Base-by-base conservation (phyloP, 805 yeast species). In the Lachancea mirantina region DNA sequence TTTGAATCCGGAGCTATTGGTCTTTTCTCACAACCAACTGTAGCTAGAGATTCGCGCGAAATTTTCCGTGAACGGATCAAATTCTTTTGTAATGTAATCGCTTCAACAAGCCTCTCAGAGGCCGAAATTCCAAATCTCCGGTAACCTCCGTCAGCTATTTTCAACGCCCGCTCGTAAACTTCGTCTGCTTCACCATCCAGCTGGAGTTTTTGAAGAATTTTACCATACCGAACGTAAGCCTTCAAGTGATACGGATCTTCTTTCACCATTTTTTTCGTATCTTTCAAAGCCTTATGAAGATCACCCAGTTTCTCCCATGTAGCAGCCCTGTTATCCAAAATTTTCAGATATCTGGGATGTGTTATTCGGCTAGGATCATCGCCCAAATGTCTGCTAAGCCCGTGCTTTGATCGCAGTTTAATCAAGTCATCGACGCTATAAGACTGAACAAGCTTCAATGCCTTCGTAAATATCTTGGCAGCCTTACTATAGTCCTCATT, bases 261-360 rank as follows among this genome's bases (percentile, higher is more conserved):
- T 13, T 37, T 30, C n/a, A 47, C 34, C 46, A 47, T 45, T 22
- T 35, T 46, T 16, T 32, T 23, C 9, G 41, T 40, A 22, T 43
- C 46, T 20, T 34, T 37, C 19, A 47, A 22, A 2, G 58, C 56
- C 15, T 41, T 47, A 4, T 38, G 37, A 8, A 46, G 15, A 16
- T 52, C 47, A 4, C 46, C 45, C 16, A 52, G 15, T 32, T 49
- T 54, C 30, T 51, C 58, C 39, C 49, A 50, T 9, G 53, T 43
- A 0, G 57, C 52, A 6, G 53, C 39, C 5, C 52, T 25, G 33
- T 49, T 49, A 25, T 52, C 60, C 31, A 55, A 30, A 7, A 55
- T 21, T 23, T 47, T 45, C 9, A 43, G 37, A 17, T 47, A 45
- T 25, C 37, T 36, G 2, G 62, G 61, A 32, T 57, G 62, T 27